Evolutionary conservation across 805 yeast genomes (phyloP).

Genomic region (Metschnikowia cerradonensis): DNA sequence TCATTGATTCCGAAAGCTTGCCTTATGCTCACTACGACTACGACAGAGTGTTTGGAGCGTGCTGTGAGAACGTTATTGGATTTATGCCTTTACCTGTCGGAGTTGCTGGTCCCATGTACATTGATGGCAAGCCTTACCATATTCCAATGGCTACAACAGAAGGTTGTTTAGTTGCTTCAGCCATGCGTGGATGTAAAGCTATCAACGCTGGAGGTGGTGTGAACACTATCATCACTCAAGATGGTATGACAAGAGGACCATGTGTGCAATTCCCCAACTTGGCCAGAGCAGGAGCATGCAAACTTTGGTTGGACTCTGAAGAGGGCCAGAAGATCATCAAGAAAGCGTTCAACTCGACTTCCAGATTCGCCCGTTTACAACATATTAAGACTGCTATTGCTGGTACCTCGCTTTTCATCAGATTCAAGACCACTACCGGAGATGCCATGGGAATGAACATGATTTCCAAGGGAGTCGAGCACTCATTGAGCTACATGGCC

Average conservation of each 20-base stretch:
- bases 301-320: slow-evolving; percentile 91
- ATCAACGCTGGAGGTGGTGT: slow-evolving; percentile 97
- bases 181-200: slow-evolving; percentile 99
- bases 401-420: slow-evolving; percentile 79
- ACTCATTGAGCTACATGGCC: slow-evolving; percentile 76
- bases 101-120: slow-evolving; percentile 92
- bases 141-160: slow-evolving; percentile 99
- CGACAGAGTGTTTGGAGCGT: slow-evolving; percentile 95
- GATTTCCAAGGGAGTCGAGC: slow-evolving; percentile 98
- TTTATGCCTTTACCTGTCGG: slow-evolving; percentile 96
- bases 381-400: slow-evolving; percentile 91
- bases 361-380: slow-evolving; percentile 93
- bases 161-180: slow-evolving; percentile 96
- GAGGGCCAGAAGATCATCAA: slow-evolving; percentile 83
- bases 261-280: slow-evolving; percentile 86
- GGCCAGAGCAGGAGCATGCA: slow-evolving; percentile 88
- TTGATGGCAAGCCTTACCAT: slow-evolving; percentile 84
- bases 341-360: slow-evolving; percentile 91
- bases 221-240: slow-evolving; percentile 83
- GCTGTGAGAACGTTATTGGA: slow-evolving; percentile 98
- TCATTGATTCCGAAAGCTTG: slow-evolving; percentile 62
- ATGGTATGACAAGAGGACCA: slow-evolving; percentile 99
- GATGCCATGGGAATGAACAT: slow-evolving; percentile 99
- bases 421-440: slow-evolving; percentile 98
- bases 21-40: slow-evolving; percentile 87